Evolutionary conservation across 345 rosid species (phyloP).

Genomic region (Aquilaria yunnanensis): DNA sequence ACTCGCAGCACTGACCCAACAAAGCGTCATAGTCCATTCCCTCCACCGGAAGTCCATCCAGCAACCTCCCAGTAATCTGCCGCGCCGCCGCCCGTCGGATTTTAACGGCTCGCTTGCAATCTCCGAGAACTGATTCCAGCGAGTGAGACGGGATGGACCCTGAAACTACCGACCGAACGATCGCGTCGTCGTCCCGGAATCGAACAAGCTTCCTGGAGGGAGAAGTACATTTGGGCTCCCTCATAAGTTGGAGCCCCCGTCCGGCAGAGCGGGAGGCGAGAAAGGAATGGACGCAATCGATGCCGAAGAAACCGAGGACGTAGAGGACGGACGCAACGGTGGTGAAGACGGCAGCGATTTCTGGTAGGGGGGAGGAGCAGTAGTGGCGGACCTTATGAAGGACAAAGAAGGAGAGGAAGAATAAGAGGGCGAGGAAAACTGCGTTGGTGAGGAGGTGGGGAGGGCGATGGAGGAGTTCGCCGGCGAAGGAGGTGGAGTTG

Average conservation of each 20-base stretch:
- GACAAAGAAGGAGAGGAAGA: constrained; percentile 44
- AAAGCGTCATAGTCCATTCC: constrained; percentile 45
- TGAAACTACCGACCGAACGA: constrained; percentile 25
- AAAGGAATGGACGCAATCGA: constrained; percentile 22
- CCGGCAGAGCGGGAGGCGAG: constrained; percentile 15
- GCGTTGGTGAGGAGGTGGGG: constrained; percentile 30
- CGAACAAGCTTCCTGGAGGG: too few species aligned
- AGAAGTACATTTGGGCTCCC: too few species aligned
- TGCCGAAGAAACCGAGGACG: constrained; percentile 31
- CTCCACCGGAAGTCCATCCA: constrained; percentile 38
- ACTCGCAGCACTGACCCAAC: constrained; percentile 56
- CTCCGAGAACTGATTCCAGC: constrained; percentile 38
- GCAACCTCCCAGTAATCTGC: constrained; percentile 30
- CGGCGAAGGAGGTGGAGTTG: not conserved
- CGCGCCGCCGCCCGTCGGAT: constrained; percentile 40
- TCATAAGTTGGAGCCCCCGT: too few species aligned
- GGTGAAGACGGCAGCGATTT: constrained; percentile 28
- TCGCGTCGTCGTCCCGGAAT: constrained; percentile 28
- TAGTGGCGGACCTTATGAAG: constrained; percentile 36
- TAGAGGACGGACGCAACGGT: constrained; percentile 24
- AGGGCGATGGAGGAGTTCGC: not conserved
- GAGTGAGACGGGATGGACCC: constrained; percentile 33
- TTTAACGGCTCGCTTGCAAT: constrained; percentile 32
- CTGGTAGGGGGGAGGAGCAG: constrained; percentile 31
- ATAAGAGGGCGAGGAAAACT: constrained; percentile 41